These are phyloP conservation scores for Przewalskia tangutica DNA, from an alignment of 257 asterid species.

Conservation along the genomic window DNA sequence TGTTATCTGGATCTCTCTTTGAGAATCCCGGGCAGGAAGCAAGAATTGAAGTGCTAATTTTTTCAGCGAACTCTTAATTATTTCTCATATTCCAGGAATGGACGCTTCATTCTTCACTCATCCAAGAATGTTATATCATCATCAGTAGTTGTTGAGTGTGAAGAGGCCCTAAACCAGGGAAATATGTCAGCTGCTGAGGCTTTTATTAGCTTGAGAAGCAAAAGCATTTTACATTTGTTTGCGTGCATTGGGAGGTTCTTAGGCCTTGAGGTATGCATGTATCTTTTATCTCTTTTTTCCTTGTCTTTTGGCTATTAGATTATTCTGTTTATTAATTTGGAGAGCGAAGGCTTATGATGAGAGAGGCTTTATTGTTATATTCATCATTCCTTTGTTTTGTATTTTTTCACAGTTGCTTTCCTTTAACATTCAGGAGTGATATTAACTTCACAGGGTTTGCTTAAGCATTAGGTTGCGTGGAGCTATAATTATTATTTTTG, in stretches of 20 bases:
- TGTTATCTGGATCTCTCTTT: neutral
- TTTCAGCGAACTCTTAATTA: conserved; percentile 7
- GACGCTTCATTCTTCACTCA: conserved; percentile 77
- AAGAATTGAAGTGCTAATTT: neutral
- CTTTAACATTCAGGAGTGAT: neutral
- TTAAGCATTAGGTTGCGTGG: neutral
- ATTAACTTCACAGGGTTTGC: neutral
- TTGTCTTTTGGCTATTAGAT: conserved; percentile 3
- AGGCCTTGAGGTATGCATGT: conserved; percentile 75
- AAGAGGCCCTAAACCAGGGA: conserved; percentile 92
- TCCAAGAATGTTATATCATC: conserved; percentile 67
- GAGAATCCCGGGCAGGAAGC: neutral
- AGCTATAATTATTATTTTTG: neutral
- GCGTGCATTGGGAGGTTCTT: conserved; percentile 88
- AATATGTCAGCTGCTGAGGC: conserved; percentile 66
- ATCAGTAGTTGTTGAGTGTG: conserved; percentile 61
- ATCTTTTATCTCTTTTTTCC: neutral
- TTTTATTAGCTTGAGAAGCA: conserved; percentile 70
- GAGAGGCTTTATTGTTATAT: neutral
- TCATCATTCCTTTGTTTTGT: neutral
- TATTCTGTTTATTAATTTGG: neutral
- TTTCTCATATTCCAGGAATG: conserved; percentile 57
- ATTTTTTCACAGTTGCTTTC: neutral
- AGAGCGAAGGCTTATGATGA: neutral
- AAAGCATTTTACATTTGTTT: conserved; percentile 75